Percentiles rank a stretch among this genome's conserved stretches.
These are phyloP conservation scores for Dioscorea alata DNA, from an alignment of 106 monocot species.

Conservation along the genomic window DNA sequence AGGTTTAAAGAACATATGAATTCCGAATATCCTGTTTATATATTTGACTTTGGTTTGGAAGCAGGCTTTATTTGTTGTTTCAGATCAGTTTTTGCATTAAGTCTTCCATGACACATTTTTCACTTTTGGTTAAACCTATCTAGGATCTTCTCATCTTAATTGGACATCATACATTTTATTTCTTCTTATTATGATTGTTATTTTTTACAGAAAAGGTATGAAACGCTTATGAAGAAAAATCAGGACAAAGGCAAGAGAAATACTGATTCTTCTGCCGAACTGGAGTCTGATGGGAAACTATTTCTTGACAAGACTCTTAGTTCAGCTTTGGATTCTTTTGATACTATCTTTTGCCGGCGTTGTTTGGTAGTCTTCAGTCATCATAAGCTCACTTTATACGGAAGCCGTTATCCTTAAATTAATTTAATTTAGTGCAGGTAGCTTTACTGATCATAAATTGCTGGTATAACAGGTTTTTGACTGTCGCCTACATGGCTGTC, in stretches of 20 bases:
- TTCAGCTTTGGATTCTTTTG: slow-evolving; percentile 91
- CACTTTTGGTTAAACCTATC: no score
- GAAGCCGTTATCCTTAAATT: background rate
- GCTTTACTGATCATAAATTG: background rate
- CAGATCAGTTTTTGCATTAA: no score
- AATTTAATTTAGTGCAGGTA: background rate
- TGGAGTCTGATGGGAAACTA: slow-evolving; percentile 13
- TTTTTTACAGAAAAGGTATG: slow-evolving; percentile 70
- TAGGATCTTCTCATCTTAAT: no score
- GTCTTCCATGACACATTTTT: no score
- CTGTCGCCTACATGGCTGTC: slow-evolving; percentile 93
- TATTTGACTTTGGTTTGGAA: no score
- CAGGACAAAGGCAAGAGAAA: slow-evolving; percentile 23
- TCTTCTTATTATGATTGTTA: no score
- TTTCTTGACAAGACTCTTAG: slow-evolving; percentile 66
- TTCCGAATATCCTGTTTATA: no score
- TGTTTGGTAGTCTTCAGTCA: slow-evolving; percentile 57
- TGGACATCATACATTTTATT: no score
- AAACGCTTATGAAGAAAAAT: slow-evolving; percentile 40
- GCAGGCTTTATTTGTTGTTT: no score
- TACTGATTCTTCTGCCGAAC: slow-evolving; percentile 25
- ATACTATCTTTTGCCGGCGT: slow-evolving; percentile 94
- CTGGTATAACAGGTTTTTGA: slow-evolving; percentile 61
- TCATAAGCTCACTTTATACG: no score
- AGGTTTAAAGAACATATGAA: slow-evolving; percentile 26